Base-by-base conservation (phyloP, 257 asterid species). In the Misopates orontium region DNA sequence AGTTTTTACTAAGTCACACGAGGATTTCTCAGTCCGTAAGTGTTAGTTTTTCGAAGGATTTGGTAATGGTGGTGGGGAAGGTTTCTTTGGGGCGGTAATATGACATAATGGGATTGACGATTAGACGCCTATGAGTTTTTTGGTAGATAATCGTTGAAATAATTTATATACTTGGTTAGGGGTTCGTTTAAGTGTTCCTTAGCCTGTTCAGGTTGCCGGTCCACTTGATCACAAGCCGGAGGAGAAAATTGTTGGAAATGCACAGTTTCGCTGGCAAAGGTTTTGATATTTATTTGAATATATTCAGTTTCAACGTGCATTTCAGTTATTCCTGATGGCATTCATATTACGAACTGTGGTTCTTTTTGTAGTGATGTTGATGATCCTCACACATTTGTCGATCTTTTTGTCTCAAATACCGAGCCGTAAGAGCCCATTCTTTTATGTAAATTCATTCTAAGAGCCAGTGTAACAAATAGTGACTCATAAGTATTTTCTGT, bases 201-300 rank as follows among this genome's bases (percentile, higher is more conserved):
- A 81, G 87, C 89, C 42, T 67, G 70, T 66, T 62, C 73, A 91
- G 97, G 90, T 91, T 76, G 74, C 78, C 57, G 95, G 96, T 76
- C 93, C 96, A 32, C 85, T 85, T 42, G 83, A 84, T 67, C 79
- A 84, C 61, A 86, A 75, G 65, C 85, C 93, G 39, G 89, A 79
- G 40, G 93, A 88, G 63, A 81, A 79, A 41, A 78, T 86, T 66
- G 83, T 77, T 25, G 97, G 96, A 75, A 91, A 84, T 66, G 96
- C 97, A 16, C 93, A 86, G 72, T 91, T 88, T 65, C 95, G 96
- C 60, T 91, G 96, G 97, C 97, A 91, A 76, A 91, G 97, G 97
- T 91, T 73, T 67, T 48, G 17, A 49, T n/a, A 70, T 48, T 55
- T 22, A 25, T 66, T 59, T 32, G 11, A 56, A 62, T 60, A 25